These are phyloP conservation scores for Clarireedia monteithiana DNA, from an alignment of 2,329 filamentous ascomycete genomes.

Conservation along the genomic window DNA sequence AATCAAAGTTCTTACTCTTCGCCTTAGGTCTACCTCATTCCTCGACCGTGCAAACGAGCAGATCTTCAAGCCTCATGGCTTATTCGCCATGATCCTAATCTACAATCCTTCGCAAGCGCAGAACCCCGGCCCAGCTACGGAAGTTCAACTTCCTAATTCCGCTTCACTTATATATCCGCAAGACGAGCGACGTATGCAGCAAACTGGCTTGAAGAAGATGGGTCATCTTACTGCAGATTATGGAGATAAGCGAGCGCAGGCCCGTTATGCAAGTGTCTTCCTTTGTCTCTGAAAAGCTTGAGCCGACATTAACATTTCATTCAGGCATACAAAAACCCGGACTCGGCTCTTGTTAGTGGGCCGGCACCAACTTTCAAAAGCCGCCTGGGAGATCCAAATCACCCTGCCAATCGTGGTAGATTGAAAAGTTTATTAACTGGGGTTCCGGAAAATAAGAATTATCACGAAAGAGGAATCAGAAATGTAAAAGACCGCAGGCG, in stretches of 20 bases:
- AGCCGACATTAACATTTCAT: not conserved
- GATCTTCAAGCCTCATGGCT: conserved; percentile 46
- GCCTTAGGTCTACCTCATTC: conserved; percentile 36
- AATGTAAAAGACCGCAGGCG: not conserved
- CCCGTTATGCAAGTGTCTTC: conserved; percentile 6
- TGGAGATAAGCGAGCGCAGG: conserved; percentile 9
- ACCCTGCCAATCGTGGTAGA: not conserved
- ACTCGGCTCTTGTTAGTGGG: not conserved
- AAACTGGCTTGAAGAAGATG: conserved; percentile 28
- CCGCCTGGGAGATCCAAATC: conserved; percentile 2
- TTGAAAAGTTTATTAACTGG: conserved; percentile 2
- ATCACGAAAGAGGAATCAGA: not conserved
- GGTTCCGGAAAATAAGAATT: not conserved
- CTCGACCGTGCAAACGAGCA: conserved; percentile 45
- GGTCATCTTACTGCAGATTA: conserved; percentile 27
- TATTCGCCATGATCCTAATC: conserved; percentile 46
- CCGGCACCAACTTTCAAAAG: not conserved
- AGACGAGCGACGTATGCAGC: not conserved
- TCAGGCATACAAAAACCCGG: not conserved
- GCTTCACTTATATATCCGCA: not conserved
- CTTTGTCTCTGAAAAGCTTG: fast-evolving
- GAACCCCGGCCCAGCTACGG: not conserved
- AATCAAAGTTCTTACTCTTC: not conserved
- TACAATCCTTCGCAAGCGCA: conserved; percentile 34
- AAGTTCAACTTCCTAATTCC: conserved; percentile 1